Percentiles rank a stretch among this genome's conserved stretches.
phyloP scores from a whole-genome alignment of 805 yeast genomes.

The Torulaspora delbrueckii region DNA sequence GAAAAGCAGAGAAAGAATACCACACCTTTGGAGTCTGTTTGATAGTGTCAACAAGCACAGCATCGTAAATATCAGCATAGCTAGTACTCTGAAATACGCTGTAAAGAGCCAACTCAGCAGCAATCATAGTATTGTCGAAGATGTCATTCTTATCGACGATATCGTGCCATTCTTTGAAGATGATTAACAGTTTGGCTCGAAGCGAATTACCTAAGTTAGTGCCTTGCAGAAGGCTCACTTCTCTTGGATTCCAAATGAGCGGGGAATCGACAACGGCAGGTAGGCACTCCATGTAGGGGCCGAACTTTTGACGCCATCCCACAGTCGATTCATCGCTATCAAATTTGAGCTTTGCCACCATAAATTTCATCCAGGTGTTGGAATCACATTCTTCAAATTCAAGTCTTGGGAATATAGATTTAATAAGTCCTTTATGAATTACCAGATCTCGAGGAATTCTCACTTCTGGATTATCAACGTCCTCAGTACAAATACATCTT shows the following conservation, averaged over 20 bases:
- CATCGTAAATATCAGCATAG: conserved; percentile 18
- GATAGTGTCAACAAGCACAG: conserved; percentile 16
- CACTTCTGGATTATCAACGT: conserved; percentile 25
- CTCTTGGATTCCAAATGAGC: conserved; percentile 54
- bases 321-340: conserved; percentile 13
- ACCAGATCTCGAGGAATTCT: conserved; percentile 33
- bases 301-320: conserved; percentile 25
- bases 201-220: conserved; percentile 62
- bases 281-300: conserved; percentile 47
- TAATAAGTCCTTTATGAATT: conserved; percentile 26
- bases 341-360: conserved; percentile 42
- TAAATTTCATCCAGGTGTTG: conserved; percentile 37
- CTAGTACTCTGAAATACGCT: conserved; percentile 13
- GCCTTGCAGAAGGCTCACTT: conserved; percentile 50
- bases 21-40: conserved; percentile 35
- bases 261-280: conserved; percentile 53
- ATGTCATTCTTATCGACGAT: conserved; percentile 4
- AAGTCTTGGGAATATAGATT: conserved; percentile 21
- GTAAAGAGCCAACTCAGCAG: conserved; percentile 18
- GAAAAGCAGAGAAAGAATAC: conserved; percentile 61
- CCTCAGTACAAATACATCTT: conserved; percentile 28
- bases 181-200: conserved; percentile 40
- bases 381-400: conserved; percentile 8
- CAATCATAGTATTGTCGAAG: conserved; percentile 3
- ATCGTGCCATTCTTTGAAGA: conserved; percentile 60